Evolutionary conservation across 1,284 basidiomycete genomes (phyloP), one percentile per base, ranked within the genome.

Genomic region (Apiotrichum domesticum): DNA sequence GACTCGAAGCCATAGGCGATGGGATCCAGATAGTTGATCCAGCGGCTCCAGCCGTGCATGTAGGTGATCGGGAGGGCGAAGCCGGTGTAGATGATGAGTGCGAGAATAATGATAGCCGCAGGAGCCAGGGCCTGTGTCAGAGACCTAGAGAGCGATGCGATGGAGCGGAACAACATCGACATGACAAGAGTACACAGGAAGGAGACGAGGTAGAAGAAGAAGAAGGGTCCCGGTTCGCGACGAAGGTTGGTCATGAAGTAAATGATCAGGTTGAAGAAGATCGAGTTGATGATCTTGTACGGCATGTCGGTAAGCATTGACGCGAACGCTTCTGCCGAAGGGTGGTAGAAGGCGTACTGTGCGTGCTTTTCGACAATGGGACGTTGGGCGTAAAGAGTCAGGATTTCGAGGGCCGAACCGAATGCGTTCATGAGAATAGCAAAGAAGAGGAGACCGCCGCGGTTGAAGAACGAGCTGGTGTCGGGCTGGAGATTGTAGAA

Each of bases 1-100:
- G 73, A 64, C 47, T 79, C 73, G 69, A 80, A 79, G 0, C 68
- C 73, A 45, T 68, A 74, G 56, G 66, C 74, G 55, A 79, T 76
- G 4, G 80, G 79, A 62, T 80, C 72, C 56, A 81, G 59, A 60
- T 79, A 80, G 58, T 77, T 77, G 57, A 81, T 75, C 82, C 81
- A 81, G 35, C 76, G 67, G 47, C 74, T 72, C 78, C 78, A 80
- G 35, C 75, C 76, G 35, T 66, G 64, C 77, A 78, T 77, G 57
- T 74, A 67, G 10, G 49, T 61, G 44, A 74, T 68, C 8, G 75
- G 75, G 54, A 80, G 73, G 46, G 74, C 72, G 63, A 77, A 79
- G 40, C 78, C 79, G 42, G 78, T 76, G 67, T 80, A 82, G 53
- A 80, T 77, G 60, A 80, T 71, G 29, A 81, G 64, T 15, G 70